phyloP scores from a whole-genome alignment of 2,329 filamentous ascomycete genomes.

The Cladosporium oxysporum region DNA sequence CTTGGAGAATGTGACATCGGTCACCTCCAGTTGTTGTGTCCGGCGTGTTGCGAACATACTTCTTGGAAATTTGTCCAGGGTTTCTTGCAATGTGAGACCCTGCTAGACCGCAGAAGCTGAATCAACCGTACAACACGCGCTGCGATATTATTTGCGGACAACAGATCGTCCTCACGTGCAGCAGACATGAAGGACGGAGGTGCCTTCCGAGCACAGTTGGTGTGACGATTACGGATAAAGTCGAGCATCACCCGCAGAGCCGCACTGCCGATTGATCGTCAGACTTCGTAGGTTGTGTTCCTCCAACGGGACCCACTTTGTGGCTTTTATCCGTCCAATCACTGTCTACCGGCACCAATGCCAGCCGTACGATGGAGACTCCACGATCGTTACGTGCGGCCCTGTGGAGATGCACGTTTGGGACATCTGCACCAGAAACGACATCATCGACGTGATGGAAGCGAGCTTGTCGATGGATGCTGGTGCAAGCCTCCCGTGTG shows the following conservation, averaged over 20 bases:
- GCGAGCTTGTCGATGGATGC: slow-evolving; percentile 1
- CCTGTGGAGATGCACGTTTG: slow-evolving; percentile 10
- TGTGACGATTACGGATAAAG: slow-evolving; percentile 12
- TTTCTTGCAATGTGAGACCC: not conserved
- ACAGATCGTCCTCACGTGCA: not conserved
- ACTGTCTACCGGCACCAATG: not conserved
- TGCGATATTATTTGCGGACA: not conserved
- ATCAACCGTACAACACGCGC: not conserved
- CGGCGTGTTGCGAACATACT: too few species aligned
- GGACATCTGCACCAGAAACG: not conserved
- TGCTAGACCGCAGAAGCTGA: not conserved
- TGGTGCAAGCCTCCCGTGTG: slow-evolving; percentile 11
- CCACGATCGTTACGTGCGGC: slow-evolving; percentile 7
- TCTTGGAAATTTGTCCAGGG: not conserved
- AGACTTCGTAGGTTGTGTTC: not conserved
- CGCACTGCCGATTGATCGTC: slow-evolving; percentile 9
- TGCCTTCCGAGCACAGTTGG: not conserved
- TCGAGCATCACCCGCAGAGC: slow-evolving; percentile 9
- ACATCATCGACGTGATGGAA: slow-evolving; percentile 1
- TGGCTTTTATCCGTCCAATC: slow-evolving; percentile 6
- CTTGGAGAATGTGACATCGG: not conserved
- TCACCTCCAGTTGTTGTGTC: not conserved
- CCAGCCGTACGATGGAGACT: not conserved
- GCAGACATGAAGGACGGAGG: not conserved
- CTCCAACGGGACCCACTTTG: not conserved